phyloP scores from a whole-genome alignment of 176 grass and related monocot species.

The Typha latifolia region DNA sequence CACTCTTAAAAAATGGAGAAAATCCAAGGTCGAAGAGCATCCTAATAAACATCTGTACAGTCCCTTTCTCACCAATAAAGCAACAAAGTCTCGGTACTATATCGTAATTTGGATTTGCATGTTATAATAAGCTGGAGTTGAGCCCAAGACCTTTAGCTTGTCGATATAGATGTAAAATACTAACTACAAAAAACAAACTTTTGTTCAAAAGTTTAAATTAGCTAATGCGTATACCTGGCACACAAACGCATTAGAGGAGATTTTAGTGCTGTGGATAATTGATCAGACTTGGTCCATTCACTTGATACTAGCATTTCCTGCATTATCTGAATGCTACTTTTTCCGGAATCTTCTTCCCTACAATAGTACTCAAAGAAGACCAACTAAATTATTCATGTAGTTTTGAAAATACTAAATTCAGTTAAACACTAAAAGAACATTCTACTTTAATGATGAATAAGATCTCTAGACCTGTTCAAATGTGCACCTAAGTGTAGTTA shows the following conservation, averaged over 20 bases:
- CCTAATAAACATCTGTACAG: too few species aligned
- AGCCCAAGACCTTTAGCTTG: background rate
- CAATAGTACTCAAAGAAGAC: conserved; percentile 18
- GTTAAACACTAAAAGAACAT: too few species aligned
- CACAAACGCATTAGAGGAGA: conserved; percentile 76
- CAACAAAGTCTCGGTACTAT: too few species aligned
- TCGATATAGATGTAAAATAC: background rate
- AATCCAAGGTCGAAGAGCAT: too few species aligned
- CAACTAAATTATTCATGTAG: conserved; percentile 2
- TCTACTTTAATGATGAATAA: too few species aligned
- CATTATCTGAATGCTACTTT: conserved; percentile 62
- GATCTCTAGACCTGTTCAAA: too few species aligned
- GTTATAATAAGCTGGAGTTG: too few species aligned
- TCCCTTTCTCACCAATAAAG: too few species aligned
- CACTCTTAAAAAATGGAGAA: too few species aligned
- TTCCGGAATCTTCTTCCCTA: conserved; percentile 48
- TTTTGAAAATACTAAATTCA: too few species aligned
- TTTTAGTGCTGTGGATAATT: conserved; percentile 52
- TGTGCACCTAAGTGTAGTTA: too few species aligned
- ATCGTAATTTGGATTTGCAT: too few species aligned
- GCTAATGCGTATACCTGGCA: conserved; percentile 40
- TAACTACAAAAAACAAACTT: background rate
- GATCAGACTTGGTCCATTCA: conserved; percentile 58
- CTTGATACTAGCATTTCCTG: conserved; percentile 55
- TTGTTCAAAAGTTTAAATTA: background rate